phyloP scores from a whole-genome alignment of 2,329 filamentous ascomycete species.

The Fusarium staphyleae region DNA sequence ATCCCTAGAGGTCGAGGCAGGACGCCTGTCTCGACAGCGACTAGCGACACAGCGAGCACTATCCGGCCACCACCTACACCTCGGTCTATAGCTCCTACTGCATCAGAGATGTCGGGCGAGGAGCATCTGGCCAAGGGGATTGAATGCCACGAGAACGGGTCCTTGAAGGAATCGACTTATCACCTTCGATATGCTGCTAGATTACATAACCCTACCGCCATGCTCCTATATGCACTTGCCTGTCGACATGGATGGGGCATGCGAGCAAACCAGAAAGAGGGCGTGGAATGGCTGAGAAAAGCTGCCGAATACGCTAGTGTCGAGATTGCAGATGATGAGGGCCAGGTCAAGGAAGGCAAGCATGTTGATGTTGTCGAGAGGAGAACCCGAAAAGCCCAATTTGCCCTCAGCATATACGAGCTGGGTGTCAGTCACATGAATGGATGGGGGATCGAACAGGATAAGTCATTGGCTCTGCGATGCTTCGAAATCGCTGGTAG shows the following conservation, averaged over 20 bases:
- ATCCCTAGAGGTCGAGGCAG: slow-evolving; percentile 55
- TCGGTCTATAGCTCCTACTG: slow-evolving; percentile 59
- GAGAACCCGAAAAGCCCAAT: slow-evolving; percentile 88
- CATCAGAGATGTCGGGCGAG: slow-evolving; percentile 78
- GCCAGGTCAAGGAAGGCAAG: slow-evolving; percentile 68
- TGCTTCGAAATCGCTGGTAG: slow-evolving; percentile 96
- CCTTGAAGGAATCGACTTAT: slow-evolving; percentile 92
- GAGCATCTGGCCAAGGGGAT: slow-evolving; percentile 92
- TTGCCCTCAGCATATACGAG: slow-evolving; percentile 95
- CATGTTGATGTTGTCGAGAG: slow-evolving; percentile 71
- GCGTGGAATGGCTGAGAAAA: slow-evolving; percentile 89
- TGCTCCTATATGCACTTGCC: slow-evolving; percentile 94
- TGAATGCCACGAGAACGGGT: slow-evolving; percentile 85
- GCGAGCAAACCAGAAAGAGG: slow-evolving; percentile 88
- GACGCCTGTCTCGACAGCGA: slow-evolving; percentile 57
- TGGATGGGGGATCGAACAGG: slow-evolving; percentile 95
- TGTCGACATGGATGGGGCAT: slow-evolving; percentile 98
- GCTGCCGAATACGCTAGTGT: slow-evolving; percentile 84
- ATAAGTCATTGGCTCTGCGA: slow-evolving; percentile 83
- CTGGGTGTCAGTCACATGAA: slow-evolving; percentile 97
- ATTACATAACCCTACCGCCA: slow-evolving; percentile 86
- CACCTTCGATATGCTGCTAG: slow-evolving; percentile 89
- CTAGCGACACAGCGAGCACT: slow-evolving; percentile 63
- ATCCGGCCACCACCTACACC: slow-evolving; percentile 52
- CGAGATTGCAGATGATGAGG: slow-evolving; percentile 84